Evolutionary conservation across 2,329 filamentous ascomycete species (phyloP).

Genomic region (Didymella lethalis): DNA sequence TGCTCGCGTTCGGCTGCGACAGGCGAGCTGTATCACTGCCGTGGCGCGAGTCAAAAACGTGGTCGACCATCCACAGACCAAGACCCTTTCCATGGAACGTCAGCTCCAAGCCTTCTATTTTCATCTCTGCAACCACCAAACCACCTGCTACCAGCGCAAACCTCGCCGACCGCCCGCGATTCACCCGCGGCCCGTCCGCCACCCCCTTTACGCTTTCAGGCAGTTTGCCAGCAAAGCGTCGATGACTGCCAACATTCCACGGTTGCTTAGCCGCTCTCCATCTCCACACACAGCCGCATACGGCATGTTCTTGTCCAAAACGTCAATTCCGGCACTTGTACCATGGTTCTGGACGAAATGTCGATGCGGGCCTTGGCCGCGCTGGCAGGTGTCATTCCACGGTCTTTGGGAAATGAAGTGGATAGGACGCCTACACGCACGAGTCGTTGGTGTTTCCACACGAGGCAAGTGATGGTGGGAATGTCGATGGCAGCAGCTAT

Average conservation of each 20-base stretch:
- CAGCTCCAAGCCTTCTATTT: not conserved
- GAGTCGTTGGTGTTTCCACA: not conserved
- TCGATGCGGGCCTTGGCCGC: not conserved
- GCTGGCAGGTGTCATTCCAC: not conserved
- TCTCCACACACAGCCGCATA: conserved; percentile 2
- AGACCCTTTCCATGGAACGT: conserved; percentile 8
- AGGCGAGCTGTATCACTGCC: not conserved
- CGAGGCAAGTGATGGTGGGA: not conserved
- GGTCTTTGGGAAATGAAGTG: not conserved
- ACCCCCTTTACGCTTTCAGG: conserved; percentile 1
- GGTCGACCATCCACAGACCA: not conserved
- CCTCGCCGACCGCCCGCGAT: not conserved
- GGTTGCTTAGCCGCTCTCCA: conserved; percentile 1
- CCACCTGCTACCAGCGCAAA: not conserved
- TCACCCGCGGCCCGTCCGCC: not conserved
- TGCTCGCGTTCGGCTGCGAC: not conserved
- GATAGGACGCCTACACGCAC: not conserved
- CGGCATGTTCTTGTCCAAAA: not conserved
- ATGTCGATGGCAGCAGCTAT: not conserved
- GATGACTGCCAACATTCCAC: not conserved
- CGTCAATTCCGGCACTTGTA: not conserved
- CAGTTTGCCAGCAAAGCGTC: not conserved
- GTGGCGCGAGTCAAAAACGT: conserved; percentile 1
- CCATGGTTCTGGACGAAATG: not conserved
- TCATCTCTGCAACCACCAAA: conserved; percentile 2